These are phyloP conservation scores for Russula dissimulans DNA, from an alignment of 768 basidiomycete genomes.

Conservation along the genomic window DNA sequence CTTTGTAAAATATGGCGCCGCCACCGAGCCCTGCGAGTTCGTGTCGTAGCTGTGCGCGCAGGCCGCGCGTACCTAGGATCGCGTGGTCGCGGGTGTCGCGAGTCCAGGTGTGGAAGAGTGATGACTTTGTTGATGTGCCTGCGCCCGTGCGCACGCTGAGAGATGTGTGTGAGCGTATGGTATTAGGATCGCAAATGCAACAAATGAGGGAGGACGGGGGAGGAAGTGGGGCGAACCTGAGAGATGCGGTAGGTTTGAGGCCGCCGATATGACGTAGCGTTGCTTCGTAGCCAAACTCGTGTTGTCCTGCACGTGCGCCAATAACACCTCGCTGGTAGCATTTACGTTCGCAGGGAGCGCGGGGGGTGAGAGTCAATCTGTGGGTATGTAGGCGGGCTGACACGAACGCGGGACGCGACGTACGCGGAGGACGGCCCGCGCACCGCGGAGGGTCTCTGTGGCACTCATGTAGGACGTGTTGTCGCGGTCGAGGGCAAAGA, in stretches of 20 bases:
- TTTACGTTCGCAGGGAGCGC: neutral
- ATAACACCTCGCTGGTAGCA: slow-evolving; percentile 4
- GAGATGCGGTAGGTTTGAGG: slow-evolving; percentile 66
- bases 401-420: slow-evolving; percentile 29
- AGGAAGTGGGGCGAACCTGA: slow-evolving; percentile 46
- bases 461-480: slow-evolving; percentile 69
- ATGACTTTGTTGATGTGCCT: slow-evolving; percentile 72
- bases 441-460: slow-evolving; percentile 53
- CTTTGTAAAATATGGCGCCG: slow-evolving; percentile 67
- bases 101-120: slow-evolving; percentile 67
- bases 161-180: neutral
- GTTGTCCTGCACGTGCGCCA: slow-evolving; percentile 32
- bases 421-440: slow-evolving; percentile 66
- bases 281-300: slow-evolving; percentile 82
- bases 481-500: slow-evolving; percentile 73
- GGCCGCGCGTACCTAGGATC: slow-evolving; percentile 53
- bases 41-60: slow-evolving; percentile 51
- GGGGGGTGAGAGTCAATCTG: neutral
- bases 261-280: slow-evolving; percentile 66
- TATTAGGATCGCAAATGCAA: neutral
- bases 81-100: slow-evolving; percentile 70
- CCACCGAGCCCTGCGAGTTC: slow-evolving; percentile 79
- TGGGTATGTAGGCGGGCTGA: neutral
- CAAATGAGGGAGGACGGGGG: neutral
- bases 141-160: slow-evolving; percentile 76